These are phyloP conservation scores for Stereocaulon alpinum DNA, from an alignment of 495 filamentous ascomycete species.

Conservation along the genomic window DNA sequence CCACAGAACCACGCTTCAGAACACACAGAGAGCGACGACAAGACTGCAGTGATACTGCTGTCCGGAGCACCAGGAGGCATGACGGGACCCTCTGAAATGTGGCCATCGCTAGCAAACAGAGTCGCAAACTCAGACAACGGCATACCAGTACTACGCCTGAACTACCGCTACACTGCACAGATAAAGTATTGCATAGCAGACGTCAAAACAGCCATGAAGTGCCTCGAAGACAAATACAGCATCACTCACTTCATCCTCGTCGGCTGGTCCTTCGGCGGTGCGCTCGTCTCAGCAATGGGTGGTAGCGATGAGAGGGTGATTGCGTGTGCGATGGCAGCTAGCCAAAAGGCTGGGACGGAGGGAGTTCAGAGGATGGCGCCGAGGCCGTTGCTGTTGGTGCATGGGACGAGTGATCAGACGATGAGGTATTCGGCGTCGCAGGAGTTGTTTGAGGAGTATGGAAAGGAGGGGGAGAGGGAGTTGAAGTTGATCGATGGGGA, in stretches of 20 bases:
- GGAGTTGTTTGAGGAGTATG: slow-evolving; percentile 32
- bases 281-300: slow-evolving; percentile 31
- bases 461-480: slow-evolving; percentile 24
- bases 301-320: slow-evolving; percentile 27
- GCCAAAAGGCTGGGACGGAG: slow-evolving; percentile 26
- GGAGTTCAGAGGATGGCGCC: slow-evolving; percentile 24
- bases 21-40: no score
- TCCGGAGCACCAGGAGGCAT: no score
- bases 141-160: slow-evolving; percentile 33
- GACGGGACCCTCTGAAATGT: no score
- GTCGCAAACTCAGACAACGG: slow-evolving; percentile 16
- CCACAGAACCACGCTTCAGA: no score
- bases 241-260: slow-evolving; percentile 24
- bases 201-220: slow-evolving; percentile 30
- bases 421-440: slow-evolving; percentile 28
- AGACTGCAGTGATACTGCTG: no score
- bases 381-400: slow-evolving; percentile 30
- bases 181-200: slow-evolving; percentile 31
- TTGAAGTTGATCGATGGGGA: slow-evolving; percentile 34
- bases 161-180: slow-evolving; percentile 33
- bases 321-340: slow-evolving; percentile 32
- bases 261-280: slow-evolving; percentile 31
- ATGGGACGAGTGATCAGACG: slow-evolving; percentile 32
- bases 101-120: slow-evolving; percentile 16
- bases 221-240: slow-evolving; percentile 27